These are phyloP conservation scores for Coleophoma cylindrospora DNA, from an alignment of 2,329 filamentous ascomycete genomes.

Conservation along the genomic window DNA sequence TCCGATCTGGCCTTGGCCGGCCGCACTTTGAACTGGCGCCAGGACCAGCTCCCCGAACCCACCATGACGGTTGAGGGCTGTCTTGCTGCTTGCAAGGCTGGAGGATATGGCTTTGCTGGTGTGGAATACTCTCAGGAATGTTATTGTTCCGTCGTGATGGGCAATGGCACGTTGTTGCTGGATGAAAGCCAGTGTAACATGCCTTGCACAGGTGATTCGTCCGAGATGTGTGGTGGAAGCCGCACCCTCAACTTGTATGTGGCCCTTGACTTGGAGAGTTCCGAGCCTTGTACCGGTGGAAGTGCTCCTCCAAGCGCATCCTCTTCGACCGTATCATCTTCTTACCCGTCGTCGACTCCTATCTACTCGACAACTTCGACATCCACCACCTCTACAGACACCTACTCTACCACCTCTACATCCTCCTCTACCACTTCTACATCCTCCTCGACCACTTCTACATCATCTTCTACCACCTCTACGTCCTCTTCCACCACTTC, in stretches of 20 bases:
- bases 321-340: background rate
- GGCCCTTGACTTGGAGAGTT: conserved; percentile 42
- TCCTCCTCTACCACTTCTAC: conserved; percentile 1
- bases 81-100: conserved; percentile 30
- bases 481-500: background rate
- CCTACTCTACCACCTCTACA: conserved; percentile 5
- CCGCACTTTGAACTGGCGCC: conserved; percentile 23
- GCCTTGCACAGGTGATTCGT: conserved; percentile 28
- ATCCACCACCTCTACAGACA: conserved; percentile 6
- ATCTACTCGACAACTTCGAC: conserved; percentile 6
- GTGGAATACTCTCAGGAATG: conserved; percentile 32
- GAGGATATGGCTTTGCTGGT: conserved; percentile 32
- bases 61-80: conserved; percentile 29
- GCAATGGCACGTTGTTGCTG: conserved; percentile 19
- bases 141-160: conserved; percentile 33
- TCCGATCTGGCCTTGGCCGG: conserved; percentile 26
- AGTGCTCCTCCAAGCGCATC: conserved; percentile 21
- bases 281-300: conserved; percentile 40
- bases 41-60: conserved; percentile 23
- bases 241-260: conserved; percentile 32
- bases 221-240: conserved; percentile 29
- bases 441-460: background rate
- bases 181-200: conserved; percentile 23
- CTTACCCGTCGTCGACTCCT: conserved; percentile 2
- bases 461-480: conserved; percentile 9